Base-by-base conservation (phyloP, 192 early-diverging fungal species). In the Rhizophagus sp. region DNA sequence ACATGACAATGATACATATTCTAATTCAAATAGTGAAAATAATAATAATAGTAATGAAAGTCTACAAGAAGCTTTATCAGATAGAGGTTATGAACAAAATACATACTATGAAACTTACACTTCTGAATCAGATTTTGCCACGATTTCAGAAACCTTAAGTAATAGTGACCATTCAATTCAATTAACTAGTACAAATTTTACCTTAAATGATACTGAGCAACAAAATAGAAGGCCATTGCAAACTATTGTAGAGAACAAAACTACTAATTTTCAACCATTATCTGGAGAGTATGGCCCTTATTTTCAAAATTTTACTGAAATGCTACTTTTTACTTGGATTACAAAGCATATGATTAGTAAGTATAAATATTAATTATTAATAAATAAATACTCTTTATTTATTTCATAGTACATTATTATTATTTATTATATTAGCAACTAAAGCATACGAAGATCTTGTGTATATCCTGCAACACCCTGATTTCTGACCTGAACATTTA, bases 291-390 rank as follows among this genome's bases (percentile, higher is more conserved):
- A 71, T 8, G 19, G 69, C 0, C 69, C 69, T 30, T 70, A 70
- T 11, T 70, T 70, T 10, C 10, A 36, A 36, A 70, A 70, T 30
- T 70, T 70, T 44, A 70, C 34, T 22, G 22, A 36, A 17, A 70
- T 70, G 33, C 2, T 34, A 44, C 10, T 70, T 19, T 70, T 70
- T 70, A 70, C 33, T 22, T 41, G 19, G 69, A 15, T 71, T 17
- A 71, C 69, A 36, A 71, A 71, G 33, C 36, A 41, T 44, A 71
- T 71, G 69, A 71, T 71, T 10, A 44, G 69, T 71, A 71, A 34
- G 69, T 71, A 71, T 41, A 34, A 19, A 17, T n/a, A 44, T 71
- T n/a, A n/a, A n/a, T n/a, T n/a, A n/a, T 71, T 71, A n/a, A 71
- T 39, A 34, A 63, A n/a, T n/a, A n/a, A n/a, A n/a, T n/a, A n/a